Base-by-base conservation (phyloP, 768 basidiomycete genomes). In the Leccinellum albellum region DNA sequence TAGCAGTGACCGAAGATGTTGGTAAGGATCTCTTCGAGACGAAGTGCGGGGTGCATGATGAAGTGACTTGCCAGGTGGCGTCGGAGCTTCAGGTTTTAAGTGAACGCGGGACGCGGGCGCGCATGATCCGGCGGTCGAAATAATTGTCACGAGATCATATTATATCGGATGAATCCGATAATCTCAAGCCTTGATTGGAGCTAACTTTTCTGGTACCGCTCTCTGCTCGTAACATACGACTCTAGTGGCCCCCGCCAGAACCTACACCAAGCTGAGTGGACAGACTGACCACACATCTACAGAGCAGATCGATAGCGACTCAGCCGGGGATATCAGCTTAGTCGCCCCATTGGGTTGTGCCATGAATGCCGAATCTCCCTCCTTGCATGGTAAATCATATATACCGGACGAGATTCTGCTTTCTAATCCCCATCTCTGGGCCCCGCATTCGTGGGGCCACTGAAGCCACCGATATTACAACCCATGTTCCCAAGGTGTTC, bases 1-100 rank as follows among this genome's bases (percentile, higher is more conserved):
- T 62, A 33, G n/a, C 62, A 63, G 8, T 63, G 55, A 20, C 35
- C 47, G 42, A 64, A 53, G 53, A 64, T 53, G 10, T 53, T 63
- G 3, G 52, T 3, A 23, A 63, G 44, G 8, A 64, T 55, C 37
- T 64, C 61, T 10, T 57, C 33, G 20, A 56, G 50, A 28, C 37
- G 28, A 35, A 59, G 58, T 9, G 50, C 50, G 20, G 37, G 50
- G n/a, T 57, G 58, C 54, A 56, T 50, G 50, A 2, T 23, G 32
- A 50, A 21, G 46, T 47, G 48, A 49, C 12, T n/a, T 42, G 40
- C 40, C 20, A 21, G 12, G 40, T 42, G 40, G 40, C 40, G 40
- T 42, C 40, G 40, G 26, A 48, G 26, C 21, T 48, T n/a, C 24
- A 48, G 46, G 26, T 26, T 26, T 48, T 48, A 26, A 24, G 46